Percentiles rank a stretch among this genome's conserved stretches.
These are phyloP conservation scores for Cyclospora cayetanensis DNA, from an alignment of 169 alveolate species.

Conservation along the genomic window DNA sequence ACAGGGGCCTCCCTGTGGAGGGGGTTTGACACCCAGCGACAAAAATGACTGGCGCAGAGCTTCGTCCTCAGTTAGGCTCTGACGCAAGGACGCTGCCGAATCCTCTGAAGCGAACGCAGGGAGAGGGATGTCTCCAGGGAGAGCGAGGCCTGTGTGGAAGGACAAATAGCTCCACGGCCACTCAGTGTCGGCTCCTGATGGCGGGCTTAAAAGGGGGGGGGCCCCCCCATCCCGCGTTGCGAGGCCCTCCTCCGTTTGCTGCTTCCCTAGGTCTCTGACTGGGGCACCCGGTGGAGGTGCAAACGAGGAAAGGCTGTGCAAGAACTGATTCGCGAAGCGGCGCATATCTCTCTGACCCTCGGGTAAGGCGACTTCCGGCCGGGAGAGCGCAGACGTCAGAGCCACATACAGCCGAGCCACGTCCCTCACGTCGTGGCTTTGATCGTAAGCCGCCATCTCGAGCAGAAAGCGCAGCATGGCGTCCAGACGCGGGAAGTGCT, in stretches of 20 bases:
- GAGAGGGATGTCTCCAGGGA: conserved; percentile 7
- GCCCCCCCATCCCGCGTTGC: background rate
- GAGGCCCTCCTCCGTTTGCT: background rate
- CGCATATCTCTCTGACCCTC: background rate
- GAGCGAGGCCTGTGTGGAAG: background rate
- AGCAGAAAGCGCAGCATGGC: conserved; percentile 18
- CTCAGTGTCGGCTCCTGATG: background rate
- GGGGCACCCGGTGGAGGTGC: background rate
- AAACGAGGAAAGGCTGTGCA: background rate
- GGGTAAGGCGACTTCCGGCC: background rate
- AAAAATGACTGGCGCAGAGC: background rate
- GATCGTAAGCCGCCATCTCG: conserved; percentile 55
- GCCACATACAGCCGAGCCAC: conserved; percentile 19
- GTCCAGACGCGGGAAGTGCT: conserved; percentile 25
- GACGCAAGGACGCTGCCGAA: background rate
- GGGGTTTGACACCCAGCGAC: background rate
- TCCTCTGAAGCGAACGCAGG: conserved; percentile 37
- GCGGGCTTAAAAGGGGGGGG: background rate
- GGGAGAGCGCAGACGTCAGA: background rate
- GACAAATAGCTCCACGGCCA: background rate
- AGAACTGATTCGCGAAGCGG: background rate
- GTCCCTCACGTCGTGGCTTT: conserved; percentile 72
- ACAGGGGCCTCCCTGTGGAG: background rate
- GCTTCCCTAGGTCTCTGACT: background rate
- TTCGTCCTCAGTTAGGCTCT: background rate